Evolutionary conservation across 768 basidiomycete genomes (phyloP).

Genomic region (Phanerodontia chrysosporium): DNA sequence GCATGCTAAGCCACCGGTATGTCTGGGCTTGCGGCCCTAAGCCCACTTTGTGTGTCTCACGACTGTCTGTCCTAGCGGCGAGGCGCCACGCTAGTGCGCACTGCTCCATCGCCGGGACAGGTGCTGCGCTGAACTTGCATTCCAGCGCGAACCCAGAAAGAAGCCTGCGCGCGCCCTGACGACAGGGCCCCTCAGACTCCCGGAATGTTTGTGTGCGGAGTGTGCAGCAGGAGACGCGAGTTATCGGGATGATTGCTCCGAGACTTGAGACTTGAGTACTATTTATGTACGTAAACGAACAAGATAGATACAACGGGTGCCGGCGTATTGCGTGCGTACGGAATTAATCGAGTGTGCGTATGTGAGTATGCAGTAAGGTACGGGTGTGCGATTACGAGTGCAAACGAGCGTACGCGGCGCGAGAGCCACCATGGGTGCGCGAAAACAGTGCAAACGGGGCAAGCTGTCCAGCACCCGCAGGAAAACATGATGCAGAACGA

Average conservation of each 20-base stretch:
- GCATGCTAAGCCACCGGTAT: background rate
- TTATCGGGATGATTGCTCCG: background rate
- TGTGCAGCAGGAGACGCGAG: background rate
- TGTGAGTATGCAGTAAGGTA: background rate
- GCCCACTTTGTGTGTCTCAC: background rate
- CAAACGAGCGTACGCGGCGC: background rate
- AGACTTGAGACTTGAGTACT: too few relatives aligned
- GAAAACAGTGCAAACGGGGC: background rate
- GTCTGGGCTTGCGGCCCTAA: background rate
- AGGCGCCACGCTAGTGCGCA: background rate
- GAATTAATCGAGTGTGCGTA: background rate
- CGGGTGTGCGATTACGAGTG: background rate
- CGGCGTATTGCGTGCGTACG: background rate
- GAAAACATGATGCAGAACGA: background rate
- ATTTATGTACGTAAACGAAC: background rate
- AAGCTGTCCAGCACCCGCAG: background rate
- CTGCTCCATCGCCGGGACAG: too few relatives aligned
- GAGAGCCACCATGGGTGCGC: background rate
- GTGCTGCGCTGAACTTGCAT: too few relatives aligned
- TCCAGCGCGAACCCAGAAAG: too few relatives aligned
- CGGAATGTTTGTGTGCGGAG: background rate
- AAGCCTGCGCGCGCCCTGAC: too few relatives aligned
- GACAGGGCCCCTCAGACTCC: too few relatives aligned
- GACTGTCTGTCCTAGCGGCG: background rate
- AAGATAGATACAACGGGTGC: background rate